phyloP scores from a whole-genome alignment of 495 filamentous ascomycete genomes.

The Penicillium lagena region DNA sequence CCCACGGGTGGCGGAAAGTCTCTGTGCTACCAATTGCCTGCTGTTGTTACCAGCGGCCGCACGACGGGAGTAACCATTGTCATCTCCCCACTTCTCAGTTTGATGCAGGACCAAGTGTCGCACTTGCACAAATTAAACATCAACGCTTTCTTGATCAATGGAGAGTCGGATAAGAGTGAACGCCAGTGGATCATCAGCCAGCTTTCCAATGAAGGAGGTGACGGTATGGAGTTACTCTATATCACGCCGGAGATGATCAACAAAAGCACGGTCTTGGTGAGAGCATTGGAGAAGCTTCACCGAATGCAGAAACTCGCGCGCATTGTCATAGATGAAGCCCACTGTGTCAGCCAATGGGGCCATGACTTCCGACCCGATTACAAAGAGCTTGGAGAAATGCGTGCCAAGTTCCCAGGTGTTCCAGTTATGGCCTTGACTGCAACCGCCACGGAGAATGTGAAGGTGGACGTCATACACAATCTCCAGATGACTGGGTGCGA shows the following conservation, averaged over 20 bases:
- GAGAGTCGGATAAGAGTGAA: slow-evolving; percentile 54
- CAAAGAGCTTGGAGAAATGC: slow-evolving; percentile 70
- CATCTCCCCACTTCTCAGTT: slow-evolving; percentile 84
- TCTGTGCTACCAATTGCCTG: slow-evolving; percentile 91
- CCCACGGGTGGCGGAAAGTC: slow-evolving; percentile 97
- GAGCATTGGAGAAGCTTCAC: slow-evolving; percentile 57
- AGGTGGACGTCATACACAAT: slow-evolving; percentile 81
- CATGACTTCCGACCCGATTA: slow-evolving; percentile 98
- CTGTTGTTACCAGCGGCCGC: slow-evolving; percentile 71
- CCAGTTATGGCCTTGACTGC: slow-evolving; percentile 93
- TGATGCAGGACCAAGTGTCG: slow-evolving; percentile 93
- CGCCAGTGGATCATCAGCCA: slow-evolving; percentile 52
- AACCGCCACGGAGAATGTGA: slow-evolving; percentile 89
- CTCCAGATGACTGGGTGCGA: slow-evolving; percentile 72
- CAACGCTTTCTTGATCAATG: slow-evolving; percentile 68
- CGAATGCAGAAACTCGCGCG: slow-evolving; percentile 65
- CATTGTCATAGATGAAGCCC: slow-evolving; percentile 94
- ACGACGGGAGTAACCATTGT: slow-evolving; percentile 88
- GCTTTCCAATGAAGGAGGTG: slow-evolving; percentile 54
- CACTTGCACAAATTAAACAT: slow-evolving; percentile 73
- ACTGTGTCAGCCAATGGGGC: slow-evolving; percentile 98
- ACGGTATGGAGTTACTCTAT: slow-evolving; percentile 79
- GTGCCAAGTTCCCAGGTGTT: slow-evolving; percentile 62
- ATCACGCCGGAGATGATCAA: slow-evolving; percentile 95
- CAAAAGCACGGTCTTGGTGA: slow-evolving; percentile 61